Conservation (phyloP, 1,139 yeast genomes). For the Candida tropicalis region DNA sequence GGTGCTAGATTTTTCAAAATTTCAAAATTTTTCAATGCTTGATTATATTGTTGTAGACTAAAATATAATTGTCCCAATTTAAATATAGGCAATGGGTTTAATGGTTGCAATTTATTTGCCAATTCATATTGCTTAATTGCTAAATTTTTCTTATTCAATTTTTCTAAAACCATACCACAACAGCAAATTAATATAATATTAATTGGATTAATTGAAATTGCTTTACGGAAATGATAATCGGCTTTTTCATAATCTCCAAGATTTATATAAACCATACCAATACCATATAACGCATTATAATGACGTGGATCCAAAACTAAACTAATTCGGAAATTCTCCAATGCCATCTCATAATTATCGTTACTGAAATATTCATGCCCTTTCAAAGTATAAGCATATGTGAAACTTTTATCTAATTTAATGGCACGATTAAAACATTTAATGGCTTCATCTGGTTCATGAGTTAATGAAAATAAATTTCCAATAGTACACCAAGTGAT, state of each 20-base stretch:
- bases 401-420: constrained; percentile 67
- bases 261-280: constrained; percentile 92
- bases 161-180: constrained; percentile 91
- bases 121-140: constrained; percentile 83
- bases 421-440: constrained; percentile 84
- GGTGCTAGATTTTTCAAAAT: constrained; percentile 77
- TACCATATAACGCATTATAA: constrained; percentile 93
- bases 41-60: constrained; percentile 67
- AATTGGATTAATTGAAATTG: constrained; percentile 85
- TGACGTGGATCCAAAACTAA: constrained; percentile 78
- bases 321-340: constrained; percentile 80
- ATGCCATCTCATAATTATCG: constrained; percentile 90
- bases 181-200: constrained; percentile 91
- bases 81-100: constrained; percentile 83
- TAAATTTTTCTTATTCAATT: constrained; percentile 63
- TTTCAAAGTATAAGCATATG: constrained; percentile 89
- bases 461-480: constrained; percentile 77
- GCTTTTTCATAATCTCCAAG: constrained; percentile 85
- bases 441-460: constrained; percentile 91
- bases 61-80: constrained; percentile 85
- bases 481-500: constrained; percentile 95
- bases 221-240: constrained; percentile 84
- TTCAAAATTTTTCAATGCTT: constrained; percentile 77
- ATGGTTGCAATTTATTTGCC: constrained; percentile 85
- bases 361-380: constrained; percentile 91